Percentiles rank a stretch among this genome's conserved stretches.
phyloP scores from a whole-genome alignment of 441 rosid species.

The Pelargonium myrrhifolium region DNA sequence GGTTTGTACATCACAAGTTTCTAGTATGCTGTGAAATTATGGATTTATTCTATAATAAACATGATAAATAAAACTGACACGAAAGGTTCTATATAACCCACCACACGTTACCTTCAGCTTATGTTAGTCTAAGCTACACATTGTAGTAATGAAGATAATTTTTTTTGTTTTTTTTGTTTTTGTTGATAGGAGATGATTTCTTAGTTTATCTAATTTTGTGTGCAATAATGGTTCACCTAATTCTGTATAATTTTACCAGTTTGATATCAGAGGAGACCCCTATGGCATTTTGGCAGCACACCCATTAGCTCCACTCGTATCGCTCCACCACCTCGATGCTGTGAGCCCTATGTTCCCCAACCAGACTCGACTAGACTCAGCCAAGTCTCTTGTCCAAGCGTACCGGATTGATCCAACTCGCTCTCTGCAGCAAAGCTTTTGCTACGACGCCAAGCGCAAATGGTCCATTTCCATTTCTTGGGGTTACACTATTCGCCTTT shows the following conservation, averaged over 20 bases:
- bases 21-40: no score
- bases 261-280: constrained; percentile 68
- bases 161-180: no score
- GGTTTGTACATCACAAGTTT: no score
- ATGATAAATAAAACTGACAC: no score
- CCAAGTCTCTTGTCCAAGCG: constrained; percentile 39
- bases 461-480: constrained; percentile 72
- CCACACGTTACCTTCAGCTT: no score
- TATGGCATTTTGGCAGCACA: constrained; percentile 72
- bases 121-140: no score
- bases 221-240: background rate
- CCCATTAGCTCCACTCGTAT: constrained; percentile 61
- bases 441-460: constrained; percentile 46
- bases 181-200: no score
- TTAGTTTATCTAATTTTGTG: no score
- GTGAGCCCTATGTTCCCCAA: constrained; percentile 52
- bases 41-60: no score
- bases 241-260: constrained; percentile 25
- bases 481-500: constrained; percentile 73
- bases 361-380: constrained; percentile 36
- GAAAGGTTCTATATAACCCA: no score
- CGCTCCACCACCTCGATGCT: constrained; percentile 62
- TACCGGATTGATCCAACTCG: constrained; percentile 51
- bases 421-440: constrained; percentile 54
- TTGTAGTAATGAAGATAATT: no score